Percentiles rank a stretch among this genome's conserved stretches.
Conservation (phyloP, 352 stramenopile genomes). For the Pythium oligandrum region DNA sequence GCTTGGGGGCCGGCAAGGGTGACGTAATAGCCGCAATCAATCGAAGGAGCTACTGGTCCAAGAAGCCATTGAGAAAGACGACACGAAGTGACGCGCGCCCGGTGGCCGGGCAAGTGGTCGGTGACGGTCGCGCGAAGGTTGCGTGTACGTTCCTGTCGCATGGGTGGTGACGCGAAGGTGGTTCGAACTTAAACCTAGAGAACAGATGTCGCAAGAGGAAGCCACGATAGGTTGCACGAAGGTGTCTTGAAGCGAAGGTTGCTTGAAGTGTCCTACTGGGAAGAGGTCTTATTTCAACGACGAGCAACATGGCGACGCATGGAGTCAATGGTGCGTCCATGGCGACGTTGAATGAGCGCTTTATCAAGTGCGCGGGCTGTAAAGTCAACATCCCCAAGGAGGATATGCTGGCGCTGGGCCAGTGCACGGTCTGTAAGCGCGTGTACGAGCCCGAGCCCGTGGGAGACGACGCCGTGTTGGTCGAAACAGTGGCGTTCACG, state of each 20-base stretch:
- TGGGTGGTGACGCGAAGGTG: conserved; percentile 2
- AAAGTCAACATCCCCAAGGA: conserved; percentile 79
- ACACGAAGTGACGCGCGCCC: neutral
- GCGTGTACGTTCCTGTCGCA: too few species aligned
- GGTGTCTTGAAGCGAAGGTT: conserved; percentile 10
- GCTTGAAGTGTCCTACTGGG: neutral
- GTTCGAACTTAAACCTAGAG: conserved; percentile 3
- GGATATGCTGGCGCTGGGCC: conserved; percentile 55
- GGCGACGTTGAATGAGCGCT: conserved; percentile 64
- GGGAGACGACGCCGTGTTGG: conserved; percentile 19
- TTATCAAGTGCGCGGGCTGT: conserved; percentile 74
- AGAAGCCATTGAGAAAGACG: neutral
- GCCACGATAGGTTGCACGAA: conserved; percentile 13
- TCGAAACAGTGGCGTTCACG: conserved; percentile 39
- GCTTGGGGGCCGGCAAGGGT: too few species aligned
- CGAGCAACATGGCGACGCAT: conserved; percentile 25
- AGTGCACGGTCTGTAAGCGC: conserved; percentile 53
- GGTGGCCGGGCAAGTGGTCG: neutral
- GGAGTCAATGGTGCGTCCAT: conserved; percentile 53
- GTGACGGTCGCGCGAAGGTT: conserved; percentile 1
- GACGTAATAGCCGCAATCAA: too few species aligned
- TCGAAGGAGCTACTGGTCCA: neutral
- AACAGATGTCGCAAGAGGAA: neutral
- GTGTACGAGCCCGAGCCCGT: conserved; percentile 28
- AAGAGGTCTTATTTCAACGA: too few species aligned